Percentiles rank a stretch among this genome's conserved stretches.
phyloP scores from a whole-genome alignment of 257 asterid species.

The Ocimum tenuiflorum region DNA sequence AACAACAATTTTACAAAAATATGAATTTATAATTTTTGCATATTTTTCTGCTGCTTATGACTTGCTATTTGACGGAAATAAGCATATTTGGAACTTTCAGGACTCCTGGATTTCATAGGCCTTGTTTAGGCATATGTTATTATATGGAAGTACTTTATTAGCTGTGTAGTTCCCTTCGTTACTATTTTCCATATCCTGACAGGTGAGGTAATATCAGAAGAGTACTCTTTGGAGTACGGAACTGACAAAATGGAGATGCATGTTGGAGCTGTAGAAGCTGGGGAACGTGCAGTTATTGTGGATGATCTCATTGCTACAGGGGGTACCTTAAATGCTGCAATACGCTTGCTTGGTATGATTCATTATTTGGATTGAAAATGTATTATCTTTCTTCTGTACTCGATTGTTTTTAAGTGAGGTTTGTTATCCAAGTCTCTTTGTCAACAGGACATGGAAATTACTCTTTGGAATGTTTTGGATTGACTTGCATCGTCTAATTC shows the following conservation, averaged over 20 bases:
- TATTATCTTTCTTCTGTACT: neutral
- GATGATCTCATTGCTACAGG: constrained; percentile 98
- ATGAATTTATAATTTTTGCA: neutral
- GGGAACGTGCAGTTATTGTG: constrained; percentile 74
- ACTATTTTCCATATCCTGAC: constrained; percentile 6
- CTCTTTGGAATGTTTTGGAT: neutral
- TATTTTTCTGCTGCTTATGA: neutral
- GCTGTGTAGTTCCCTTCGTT: neutral
- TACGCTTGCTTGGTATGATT: constrained; percentile 68
- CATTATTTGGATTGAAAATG: neutral
- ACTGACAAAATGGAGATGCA: constrained; percentile 91
- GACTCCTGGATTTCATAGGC: neutral
- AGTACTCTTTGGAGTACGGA: constrained; percentile 90
- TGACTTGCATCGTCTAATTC: too few species aligned
- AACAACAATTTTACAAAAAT: neutral
- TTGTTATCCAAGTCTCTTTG: neutral
- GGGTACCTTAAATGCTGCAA: constrained; percentile 85
- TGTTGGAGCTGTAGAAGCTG: constrained; percentile 88
- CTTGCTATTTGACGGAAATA: neutral
- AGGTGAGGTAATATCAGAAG: constrained; percentile 96
- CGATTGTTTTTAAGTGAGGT: neutral
- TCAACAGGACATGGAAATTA: neutral
- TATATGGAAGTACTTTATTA: neutral
- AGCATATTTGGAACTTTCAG: neutral
- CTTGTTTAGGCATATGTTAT: neutral